Evolutionary conservation across 108 stramenopile genomes (phyloP).

Genomic region (Conticribra guillardii): DNA sequence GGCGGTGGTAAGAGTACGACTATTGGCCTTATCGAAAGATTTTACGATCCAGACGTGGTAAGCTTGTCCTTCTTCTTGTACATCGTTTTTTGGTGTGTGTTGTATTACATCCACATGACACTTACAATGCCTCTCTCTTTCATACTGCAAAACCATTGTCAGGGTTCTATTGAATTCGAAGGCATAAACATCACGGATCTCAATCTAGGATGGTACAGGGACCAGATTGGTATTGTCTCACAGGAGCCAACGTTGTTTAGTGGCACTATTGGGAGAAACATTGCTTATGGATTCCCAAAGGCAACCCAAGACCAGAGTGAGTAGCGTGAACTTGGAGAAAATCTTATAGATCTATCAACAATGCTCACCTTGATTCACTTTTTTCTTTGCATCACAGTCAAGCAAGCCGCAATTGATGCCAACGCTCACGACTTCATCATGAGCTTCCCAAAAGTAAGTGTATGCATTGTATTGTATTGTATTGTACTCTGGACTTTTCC

Average conservation of each 20-base stretch:
- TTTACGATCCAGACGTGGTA: conserved; percentile 84
- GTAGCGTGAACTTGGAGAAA: no score
- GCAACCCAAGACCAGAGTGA: conserved; percentile 54
- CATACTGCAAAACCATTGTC: background rate
- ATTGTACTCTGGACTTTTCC: no score
- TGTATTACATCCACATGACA: no score
- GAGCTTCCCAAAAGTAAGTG: conserved; percentile 5
- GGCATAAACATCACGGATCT: conserved; percentile 80
- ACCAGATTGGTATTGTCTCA: conserved; percentile 87
- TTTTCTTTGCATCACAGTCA: conserved; percentile 33
- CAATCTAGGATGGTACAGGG: conserved; percentile 81
- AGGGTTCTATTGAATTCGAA: conserved; percentile 79
- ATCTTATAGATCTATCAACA: no score
- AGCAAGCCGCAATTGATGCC: conserved; percentile 83
- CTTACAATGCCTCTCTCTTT: background rate
- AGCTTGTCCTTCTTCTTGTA: background rate
- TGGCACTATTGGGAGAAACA: conserved; percentile 90
- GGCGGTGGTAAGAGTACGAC: conserved; percentile 91
- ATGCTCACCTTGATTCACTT: background rate
- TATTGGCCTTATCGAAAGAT: conserved; percentile 87
- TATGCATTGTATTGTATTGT: no score
- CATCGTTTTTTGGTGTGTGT: no score
- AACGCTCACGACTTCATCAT: conserved; percentile 92
- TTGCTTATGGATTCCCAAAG: conserved; percentile 71
- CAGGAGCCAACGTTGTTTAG: conserved; percentile 95